Conservation (phyloP, 164 flowering plant species). For the Berberis thunbergii region DNA sequence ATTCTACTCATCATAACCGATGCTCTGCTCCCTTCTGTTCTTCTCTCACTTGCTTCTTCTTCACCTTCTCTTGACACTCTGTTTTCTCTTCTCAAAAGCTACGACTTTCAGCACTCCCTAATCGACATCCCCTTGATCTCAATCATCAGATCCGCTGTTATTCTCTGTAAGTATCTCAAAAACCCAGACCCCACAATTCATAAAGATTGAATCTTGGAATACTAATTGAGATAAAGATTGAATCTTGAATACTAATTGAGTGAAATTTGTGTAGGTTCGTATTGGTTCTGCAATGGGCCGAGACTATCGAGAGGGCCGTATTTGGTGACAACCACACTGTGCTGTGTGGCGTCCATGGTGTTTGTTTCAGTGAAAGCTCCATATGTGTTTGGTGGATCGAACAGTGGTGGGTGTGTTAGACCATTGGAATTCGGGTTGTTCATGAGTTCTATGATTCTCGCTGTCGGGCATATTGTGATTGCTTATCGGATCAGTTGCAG, state of each 20-base stretch:
- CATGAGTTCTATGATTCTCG: constrained; percentile 49
- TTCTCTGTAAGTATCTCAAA: constrained; percentile 12
- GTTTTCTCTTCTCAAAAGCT: constrained; percentile 39
- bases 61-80: constrained; percentile 30
- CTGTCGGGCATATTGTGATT: constrained; percentile 63
- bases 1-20: constrained; percentile 58
- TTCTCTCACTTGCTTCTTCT: constrained; percentile 56
- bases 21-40: constrained; percentile 55
- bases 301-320: constrained; percentile 71
- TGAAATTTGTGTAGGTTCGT: constrained; percentile 44
- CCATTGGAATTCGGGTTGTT: constrained; percentile 57
- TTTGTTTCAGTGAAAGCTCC: constrained; percentile 71
- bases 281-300: constrained; percentile 82
- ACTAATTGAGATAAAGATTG: too few species aligned
- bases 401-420: constrained; percentile 5
- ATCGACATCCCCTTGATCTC: constrained; percentile 81
- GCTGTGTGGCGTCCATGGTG: constrained; percentile 52
- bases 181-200: neutral
- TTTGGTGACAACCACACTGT: constrained; percentile 54
- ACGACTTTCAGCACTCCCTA: constrained; percentile 64
- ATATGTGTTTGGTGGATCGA: constrained; percentile 29
- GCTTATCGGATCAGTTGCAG: constrained; percentile 87
- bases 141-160: constrained; percentile 58
- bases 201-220: too few species aligned
- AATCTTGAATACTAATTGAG: neutral